These are phyloP conservation scores for Ceratobasidium sp. DNA, from an alignment of 1,284 basidiomycete genomes.

Conservation along the genomic window DNA sequence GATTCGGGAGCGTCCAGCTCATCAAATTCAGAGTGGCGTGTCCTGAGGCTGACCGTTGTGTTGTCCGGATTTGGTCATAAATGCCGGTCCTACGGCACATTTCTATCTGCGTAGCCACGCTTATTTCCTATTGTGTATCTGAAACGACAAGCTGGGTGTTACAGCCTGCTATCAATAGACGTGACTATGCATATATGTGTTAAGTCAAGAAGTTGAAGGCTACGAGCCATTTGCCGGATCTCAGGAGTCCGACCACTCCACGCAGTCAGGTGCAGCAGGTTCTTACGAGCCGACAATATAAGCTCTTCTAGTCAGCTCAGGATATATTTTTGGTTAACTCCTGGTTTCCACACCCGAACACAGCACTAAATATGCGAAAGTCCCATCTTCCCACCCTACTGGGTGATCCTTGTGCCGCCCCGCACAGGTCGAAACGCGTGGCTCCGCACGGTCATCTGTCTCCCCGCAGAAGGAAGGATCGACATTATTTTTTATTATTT, in stretches of 20 bases:
- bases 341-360: neutral
- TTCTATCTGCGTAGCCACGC: neutral
- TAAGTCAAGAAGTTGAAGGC: too few relatives aligned
- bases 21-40: neutral
- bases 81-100: constrained; percentile 2
- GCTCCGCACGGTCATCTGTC: neutral
- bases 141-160: neutral
- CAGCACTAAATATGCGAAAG: neutral
- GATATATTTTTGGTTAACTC: neutral
- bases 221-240: neutral
- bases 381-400: neutral
- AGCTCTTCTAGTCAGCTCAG: neutral
- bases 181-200: neutral
- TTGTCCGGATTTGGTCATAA: constrained; percentile 1
- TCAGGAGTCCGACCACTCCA: too few relatives aligned
- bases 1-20: neutral
- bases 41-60: neutral
- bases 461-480: neutral
- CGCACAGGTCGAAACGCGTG: neutral
- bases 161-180: neutral
- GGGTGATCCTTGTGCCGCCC: neutral
- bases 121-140: neutral
- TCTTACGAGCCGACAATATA: neutral
- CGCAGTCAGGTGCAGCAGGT: too few relatives aligned
- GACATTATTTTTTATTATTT: constrained; percentile 1